A percentile compares a stretch with the other conserved stretches of the same genome.
Conservation (phyloP, 129 eudicot genomes). For the Helianthus tuberosus region DNA sequence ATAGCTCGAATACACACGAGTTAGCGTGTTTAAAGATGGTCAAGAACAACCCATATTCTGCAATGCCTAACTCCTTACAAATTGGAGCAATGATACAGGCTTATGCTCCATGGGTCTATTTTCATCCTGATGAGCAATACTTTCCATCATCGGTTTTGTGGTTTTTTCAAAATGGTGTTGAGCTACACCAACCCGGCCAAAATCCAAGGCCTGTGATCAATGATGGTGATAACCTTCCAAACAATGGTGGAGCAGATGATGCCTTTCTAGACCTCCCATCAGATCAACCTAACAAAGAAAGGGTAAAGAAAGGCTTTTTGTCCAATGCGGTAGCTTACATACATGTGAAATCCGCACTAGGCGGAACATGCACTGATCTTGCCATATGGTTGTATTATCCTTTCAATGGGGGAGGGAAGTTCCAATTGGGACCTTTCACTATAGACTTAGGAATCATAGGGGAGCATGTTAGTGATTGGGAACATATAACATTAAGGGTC, state of each 20-base stretch:
- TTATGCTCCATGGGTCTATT: conserved; percentile 44
- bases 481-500: conserved; percentile 46
- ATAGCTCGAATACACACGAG: not conserved
- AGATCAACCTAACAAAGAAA: conserved; percentile 18
- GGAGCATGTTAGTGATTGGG: conserved; percentile 55
- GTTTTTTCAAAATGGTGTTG: conserved; percentile 43
- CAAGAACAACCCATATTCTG: not conserved
- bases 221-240: conserved; percentile 37
- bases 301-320: conserved; percentile 34
- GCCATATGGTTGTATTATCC: conserved; percentile 54
- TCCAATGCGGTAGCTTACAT: conserved; percentile 23
- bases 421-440: conserved; percentile 32
- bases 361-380: conserved; percentile 41
- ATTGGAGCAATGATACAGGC: conserved; percentile 15
- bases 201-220: conserved; percentile 8
- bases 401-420: conserved; percentile 44
- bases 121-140: conserved; percentile 44
- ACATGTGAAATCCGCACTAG: conserved; percentile 39
- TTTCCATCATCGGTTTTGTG: conserved; percentile 44
- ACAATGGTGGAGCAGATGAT: conserved; percentile 30
- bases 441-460: conserved; percentile 34
- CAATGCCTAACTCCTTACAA: conserved; percentile 39
- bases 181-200: conserved; percentile 23
- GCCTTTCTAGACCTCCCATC: conserved; percentile 45
- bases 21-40: not conserved